A percentile compares a stretch with the other conserved stretches of the same genome.
Evolutionary conservation across 805 yeast genomes (phyloP).

Genomic region (Cyberlindnera maritima): DNA sequence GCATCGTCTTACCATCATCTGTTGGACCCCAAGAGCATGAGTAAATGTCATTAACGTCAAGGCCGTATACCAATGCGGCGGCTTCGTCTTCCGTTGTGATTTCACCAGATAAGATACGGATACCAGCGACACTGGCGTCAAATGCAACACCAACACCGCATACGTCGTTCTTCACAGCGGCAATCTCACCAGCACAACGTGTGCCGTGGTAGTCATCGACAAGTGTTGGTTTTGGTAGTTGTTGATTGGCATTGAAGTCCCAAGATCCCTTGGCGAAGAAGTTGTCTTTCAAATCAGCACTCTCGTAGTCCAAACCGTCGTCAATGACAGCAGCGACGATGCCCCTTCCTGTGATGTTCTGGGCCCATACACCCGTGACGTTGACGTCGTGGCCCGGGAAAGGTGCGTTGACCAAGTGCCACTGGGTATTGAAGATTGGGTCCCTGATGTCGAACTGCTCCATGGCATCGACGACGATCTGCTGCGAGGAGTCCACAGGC

Average conservation of each 20-base stretch:
- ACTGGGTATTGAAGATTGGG: slow-evolving; percentile 80
- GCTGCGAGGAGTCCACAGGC: slow-evolving; percentile 51
- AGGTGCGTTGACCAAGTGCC: slow-evolving; percentile 83
- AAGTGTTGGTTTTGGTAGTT: slow-evolving; percentile 77
- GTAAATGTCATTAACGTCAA: slow-evolving; percentile 86
- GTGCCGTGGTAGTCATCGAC: slow-evolving; percentile 92
- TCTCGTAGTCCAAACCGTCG: slow-evolving; percentile 87
- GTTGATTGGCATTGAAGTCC: slow-evolving; percentile 81
- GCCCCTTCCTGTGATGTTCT: slow-evolving; percentile 71
- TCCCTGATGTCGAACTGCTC: slow-evolving; percentile 64
- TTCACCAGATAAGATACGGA: slow-evolving; percentile 80
- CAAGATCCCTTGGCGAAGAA: slow-evolving; percentile 82
- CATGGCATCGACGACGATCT: slow-evolving; percentile 43
- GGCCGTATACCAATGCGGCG: slow-evolving; percentile 73
- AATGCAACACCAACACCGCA: slow-evolving; percentile 99
- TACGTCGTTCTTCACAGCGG: slow-evolving; percentile 72
- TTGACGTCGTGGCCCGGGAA: slow-evolving; percentile 80
- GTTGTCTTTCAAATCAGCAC: slow-evolving; percentile 66
- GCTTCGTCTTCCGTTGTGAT: slow-evolving; percentile 90
- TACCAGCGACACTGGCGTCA: slow-evolving; percentile 81
- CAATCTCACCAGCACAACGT: slow-evolving; percentile 96
- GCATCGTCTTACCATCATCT: slow-evolving; percentile 86
- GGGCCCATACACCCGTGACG: background rate
- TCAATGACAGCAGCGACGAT: slow-evolving; percentile 87
- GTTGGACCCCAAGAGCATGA: slow-evolving; percentile 99